Conservation (phyloP, 805 yeast species). For the Middelhovenomyces tepae region DNA sequence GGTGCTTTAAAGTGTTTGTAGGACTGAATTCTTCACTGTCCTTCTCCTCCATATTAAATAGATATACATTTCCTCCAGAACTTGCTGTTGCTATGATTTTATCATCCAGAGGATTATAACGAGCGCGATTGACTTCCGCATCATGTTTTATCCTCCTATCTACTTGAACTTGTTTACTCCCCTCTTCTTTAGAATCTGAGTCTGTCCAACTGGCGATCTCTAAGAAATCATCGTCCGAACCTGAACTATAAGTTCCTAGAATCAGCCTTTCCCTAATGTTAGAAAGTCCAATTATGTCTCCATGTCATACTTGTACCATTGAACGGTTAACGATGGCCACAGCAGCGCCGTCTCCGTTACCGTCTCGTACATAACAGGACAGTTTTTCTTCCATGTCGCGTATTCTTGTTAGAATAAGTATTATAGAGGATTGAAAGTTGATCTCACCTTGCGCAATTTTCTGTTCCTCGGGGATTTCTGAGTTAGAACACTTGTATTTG, state of each 20-base stretch:
- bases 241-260: constrained; percentile 16
- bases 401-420: too few relatives aligned
- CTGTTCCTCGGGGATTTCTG: constrained; percentile 9
- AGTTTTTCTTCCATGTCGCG: constrained; percentile 73
- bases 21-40: constrained; percentile 9
- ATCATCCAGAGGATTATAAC: constrained; percentile 41
- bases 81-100: constrained; percentile 47
- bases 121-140: constrained; percentile 58
- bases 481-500: too few relatives aligned
- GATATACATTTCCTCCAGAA: constrained; percentile 28
- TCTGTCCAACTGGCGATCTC: too few relatives aligned
- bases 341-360: constrained; percentile 58
- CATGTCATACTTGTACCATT: constrained; percentile 59
- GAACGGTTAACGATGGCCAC: constrained; percentile 64
- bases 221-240: too few relatives aligned
- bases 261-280: constrained; percentile 4
- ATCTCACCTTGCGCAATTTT: too few relatives aligned
- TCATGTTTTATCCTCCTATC: constrained; percentile 49
- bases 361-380: constrained; percentile 68
- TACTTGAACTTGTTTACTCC: constrained; percentile 34
- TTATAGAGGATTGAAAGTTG: too few relatives aligned
- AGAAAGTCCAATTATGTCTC: too few relatives aligned
- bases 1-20: constrained; percentile 27
- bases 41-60: constrained; percentile 20
- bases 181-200: too few relatives aligned